A percentile compares a stretch with the other conserved stretches of the same genome.
phyloP scores from a whole-genome alignment of 169 alveolate species.

The Miamiensis avidus region DNA sequence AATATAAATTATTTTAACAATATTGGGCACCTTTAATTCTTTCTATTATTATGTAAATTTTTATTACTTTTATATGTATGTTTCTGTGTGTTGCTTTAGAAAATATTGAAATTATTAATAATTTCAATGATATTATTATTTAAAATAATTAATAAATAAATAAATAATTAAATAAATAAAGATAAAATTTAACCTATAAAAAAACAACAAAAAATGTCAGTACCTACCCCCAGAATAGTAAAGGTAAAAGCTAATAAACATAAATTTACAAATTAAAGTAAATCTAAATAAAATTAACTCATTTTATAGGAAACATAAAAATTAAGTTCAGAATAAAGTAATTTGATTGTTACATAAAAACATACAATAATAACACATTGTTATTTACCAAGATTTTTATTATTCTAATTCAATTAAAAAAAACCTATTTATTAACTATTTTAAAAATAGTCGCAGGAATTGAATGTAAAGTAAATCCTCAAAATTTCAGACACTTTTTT shows the following conservation, averaged over 20 bases:
- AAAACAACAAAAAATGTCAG: slow-evolving; percentile 34
- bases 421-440: not conserved
- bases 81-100: too few species aligned
- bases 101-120: too few species aligned
- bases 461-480: slow-evolving; percentile 92
- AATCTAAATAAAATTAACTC: not conserved
- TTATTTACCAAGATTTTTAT: not conserved
- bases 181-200: not conserved
- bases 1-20: too few species aligned
- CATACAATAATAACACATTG: not conserved
- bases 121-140: too few species aligned
- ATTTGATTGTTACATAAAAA: not conserved
- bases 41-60: too few species aligned
- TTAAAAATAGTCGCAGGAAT: slow-evolving; percentile 91
- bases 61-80: too few species aligned
- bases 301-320: slow-evolving; percentile 38
- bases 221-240: slow-evolving; percentile 51
- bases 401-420: not conserved
- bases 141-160: too few species aligned
- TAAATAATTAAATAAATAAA: too few species aligned
- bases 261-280: too few species aligned
- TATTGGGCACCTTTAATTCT: too few species aligned
- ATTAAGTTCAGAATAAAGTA: slow-evolving; percentile 29
- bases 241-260: not conserved
- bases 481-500: slow-evolving; percentile 95